phyloP scores from a whole-genome alignment of 73 alveolate genomes.

The Paramecium octaurelia region DNA sequence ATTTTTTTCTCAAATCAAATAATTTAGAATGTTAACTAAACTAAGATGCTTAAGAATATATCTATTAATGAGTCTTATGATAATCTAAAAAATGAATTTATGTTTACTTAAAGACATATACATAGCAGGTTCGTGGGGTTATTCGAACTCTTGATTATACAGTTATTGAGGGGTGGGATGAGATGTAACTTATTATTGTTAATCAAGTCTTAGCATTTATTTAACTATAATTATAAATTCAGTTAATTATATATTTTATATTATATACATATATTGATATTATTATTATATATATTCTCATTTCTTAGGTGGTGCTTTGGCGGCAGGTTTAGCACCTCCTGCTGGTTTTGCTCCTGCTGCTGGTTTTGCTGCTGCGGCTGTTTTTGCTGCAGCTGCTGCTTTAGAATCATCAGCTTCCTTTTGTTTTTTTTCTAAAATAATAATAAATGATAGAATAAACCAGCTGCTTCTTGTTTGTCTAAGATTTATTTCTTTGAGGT shows the following conservation, averaged over 20 bases:
- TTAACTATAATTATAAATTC: not conserved
- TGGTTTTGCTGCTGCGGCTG: not conserved
- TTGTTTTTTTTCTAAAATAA: not conserved
- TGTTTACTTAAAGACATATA: not conserved
- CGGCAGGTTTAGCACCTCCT: constrained; percentile 23
- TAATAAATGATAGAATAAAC: not conserved
- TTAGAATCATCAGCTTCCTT: not conserved
- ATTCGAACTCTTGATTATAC: not conserved
- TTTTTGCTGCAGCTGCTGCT: constrained; percentile 35
- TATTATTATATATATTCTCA: not conserved
- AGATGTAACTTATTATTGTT: not conserved
- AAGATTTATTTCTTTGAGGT: constrained; percentile 41
- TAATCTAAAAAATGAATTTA: not conserved
- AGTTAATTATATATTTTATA: not conserved
- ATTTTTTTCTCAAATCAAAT: constrained; percentile 8
- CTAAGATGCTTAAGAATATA: not conserved
- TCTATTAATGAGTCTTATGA: not conserved
- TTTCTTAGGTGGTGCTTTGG: not conserved
- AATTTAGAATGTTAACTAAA: not conserved
- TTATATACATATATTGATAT: not conserved
- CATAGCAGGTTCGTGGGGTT: not conserved
- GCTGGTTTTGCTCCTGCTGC: constrained; percentile 34
- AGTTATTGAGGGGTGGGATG: not conserved
- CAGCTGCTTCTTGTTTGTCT: constrained; percentile 51
- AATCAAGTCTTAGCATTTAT: not conserved